phyloP scores from a whole-genome alignment of 495 filamentous ascomycete species.

The Trichocladium uniseriatum region DNA sequence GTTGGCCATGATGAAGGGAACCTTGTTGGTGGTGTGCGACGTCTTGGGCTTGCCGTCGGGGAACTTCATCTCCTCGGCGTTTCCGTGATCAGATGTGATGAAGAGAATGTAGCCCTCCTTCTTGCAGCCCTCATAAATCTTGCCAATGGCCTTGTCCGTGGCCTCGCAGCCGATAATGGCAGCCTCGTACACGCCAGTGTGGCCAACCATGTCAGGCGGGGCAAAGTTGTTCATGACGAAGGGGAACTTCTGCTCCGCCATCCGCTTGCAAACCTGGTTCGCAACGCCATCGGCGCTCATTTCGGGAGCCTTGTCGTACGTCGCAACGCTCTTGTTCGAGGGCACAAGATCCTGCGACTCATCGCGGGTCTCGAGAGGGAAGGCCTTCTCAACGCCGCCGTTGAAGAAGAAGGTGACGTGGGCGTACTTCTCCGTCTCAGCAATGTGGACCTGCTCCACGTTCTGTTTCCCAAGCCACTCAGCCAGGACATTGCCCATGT shows the following conservation, averaged over 20 bases:
- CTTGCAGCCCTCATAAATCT: conserved; percentile 87
- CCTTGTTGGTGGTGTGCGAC: conserved; percentile 92
- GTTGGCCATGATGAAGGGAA: conserved; percentile 97
- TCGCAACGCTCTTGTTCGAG: conserved; percentile 71
- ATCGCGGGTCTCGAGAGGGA: conserved; percentile 74
- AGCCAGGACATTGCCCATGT: conserved; percentile 92
- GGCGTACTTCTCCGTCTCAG: conserved; percentile 98
- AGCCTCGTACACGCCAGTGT: conserved; percentile 96
- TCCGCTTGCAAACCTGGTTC: conserved; percentile 73
- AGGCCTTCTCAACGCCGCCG: conserved; percentile 94
- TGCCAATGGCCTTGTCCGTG: conserved; percentile 88
- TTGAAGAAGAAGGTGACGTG: conserved; percentile 99
- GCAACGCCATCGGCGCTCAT: conserved; percentile 90
- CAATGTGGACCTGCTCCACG: conserved; percentile 87
- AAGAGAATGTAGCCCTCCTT: conserved; percentile 85
- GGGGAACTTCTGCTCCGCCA: conserved; percentile 71
- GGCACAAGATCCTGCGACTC: conserved; percentile 50
- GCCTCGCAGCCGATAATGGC: conserved; percentile 75
- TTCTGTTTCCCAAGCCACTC: conserved; percentile 87
- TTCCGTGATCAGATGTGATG: conserved; percentile 92
- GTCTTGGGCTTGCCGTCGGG: conserved; percentile 93
- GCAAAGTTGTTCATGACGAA: conserved; percentile 99
- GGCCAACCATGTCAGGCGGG: conserved; percentile 97
- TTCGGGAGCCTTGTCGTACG: conserved; percentile 91
- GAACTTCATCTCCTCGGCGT: conserved; percentile 98